Conservation (phyloP, 1,284 basidiomycete genomes). For the Ustilago vetiveriae region DNA sequence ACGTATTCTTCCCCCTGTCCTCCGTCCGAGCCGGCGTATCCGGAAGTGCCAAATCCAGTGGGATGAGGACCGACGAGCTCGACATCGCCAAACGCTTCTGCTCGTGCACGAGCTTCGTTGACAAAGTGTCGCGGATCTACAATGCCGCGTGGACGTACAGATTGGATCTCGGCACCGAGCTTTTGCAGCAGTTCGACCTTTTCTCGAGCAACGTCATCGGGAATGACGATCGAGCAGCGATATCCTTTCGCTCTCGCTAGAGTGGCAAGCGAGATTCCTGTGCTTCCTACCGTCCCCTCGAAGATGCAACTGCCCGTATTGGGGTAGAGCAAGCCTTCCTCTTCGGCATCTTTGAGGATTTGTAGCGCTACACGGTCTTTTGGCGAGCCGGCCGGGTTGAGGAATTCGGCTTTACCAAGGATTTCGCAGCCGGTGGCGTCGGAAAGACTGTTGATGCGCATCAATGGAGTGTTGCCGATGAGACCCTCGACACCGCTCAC, state of each 20-base stretch:
- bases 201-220: conserved; percentile 77
- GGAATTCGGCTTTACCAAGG: conserved; percentile 93
- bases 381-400: conserved; percentile 96
- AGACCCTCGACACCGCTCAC: conserved; percentile 57
- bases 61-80: conserved; percentile 54
- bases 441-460: conserved; percentile 90
- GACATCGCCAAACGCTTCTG: conserved; percentile 54
- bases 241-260: conserved; percentile 75
- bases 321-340: conserved; percentile 81
- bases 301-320: conserved; percentile 92
- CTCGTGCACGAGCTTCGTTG: conserved; percentile 60
- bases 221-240: conserved; percentile 65
- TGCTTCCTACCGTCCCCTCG: conserved; percentile 96
- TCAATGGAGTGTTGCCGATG: conserved; percentile 84
- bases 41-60: conserved; percentile 14
- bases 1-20: conserved; percentile 28
- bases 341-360: conserved; percentile 84
- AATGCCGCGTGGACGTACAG: conserved; percentile 68
- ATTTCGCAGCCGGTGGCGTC: conserved; percentile 92
- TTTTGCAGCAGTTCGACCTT: conserved; percentile 85
- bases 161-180: conserved; percentile 86
- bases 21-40: conserved; percentile 21
- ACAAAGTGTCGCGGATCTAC: conserved; percentile 66
- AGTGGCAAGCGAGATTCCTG: conserved; percentile 94
- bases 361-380: conserved; percentile 94